These are phyloP conservation scores for Angomonas deanei DNA, from an alignment of 208 protist species.

Conservation along the genomic window DNA sequence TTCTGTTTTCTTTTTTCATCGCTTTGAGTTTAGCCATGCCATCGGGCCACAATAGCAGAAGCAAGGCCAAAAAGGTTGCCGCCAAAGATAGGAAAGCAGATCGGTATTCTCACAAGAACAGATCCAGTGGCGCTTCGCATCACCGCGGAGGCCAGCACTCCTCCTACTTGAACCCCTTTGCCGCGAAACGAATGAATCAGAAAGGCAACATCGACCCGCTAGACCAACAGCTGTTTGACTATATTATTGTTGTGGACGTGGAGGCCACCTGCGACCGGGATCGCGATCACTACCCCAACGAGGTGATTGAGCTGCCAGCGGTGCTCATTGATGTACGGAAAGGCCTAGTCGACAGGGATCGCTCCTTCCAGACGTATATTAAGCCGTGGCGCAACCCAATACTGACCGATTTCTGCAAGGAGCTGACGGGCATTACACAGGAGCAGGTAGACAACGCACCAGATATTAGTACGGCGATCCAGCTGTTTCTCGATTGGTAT, in stretches of 20 bases:
- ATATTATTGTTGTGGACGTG: conserved; percentile 91
- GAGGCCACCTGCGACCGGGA: conserved; percentile 86
- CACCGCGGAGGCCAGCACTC: background rate
- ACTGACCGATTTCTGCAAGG: conserved; percentile 90
- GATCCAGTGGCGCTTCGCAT: background rate
- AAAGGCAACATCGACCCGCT: conserved; percentile 41
- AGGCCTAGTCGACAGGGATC: conserved; percentile 51
- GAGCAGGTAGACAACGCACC: conserved; percentile 78
- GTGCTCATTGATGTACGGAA: conserved; percentile 81
- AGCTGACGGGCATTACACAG: conserved; percentile 94
- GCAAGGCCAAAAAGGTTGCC: conserved; percentile 54
- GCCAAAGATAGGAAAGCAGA: conserved; percentile 18
- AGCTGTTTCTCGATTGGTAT: conserved; percentile 74
- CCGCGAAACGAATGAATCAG: background rate
- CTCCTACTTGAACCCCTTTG: background rate
- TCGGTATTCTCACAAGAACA: conserved; percentile 6
- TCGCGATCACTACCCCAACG: conserved; percentile 72
- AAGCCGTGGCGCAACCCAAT: conserved; percentile 76
- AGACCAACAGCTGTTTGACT: conserved; percentile 85
- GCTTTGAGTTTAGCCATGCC: conserved; percentile 3
- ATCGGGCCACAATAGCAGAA: conserved; percentile 58
- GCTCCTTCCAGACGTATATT: conserved; percentile 88
- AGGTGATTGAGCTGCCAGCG: conserved; percentile 94
- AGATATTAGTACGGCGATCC: conserved; percentile 59
- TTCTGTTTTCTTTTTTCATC: conserved; percentile 5